Evolutionary conservation across 164 flowering plant genomes (phyloP), one percentile per base, ranked within the genome.

Genomic region (Annona squamosa): DNA sequence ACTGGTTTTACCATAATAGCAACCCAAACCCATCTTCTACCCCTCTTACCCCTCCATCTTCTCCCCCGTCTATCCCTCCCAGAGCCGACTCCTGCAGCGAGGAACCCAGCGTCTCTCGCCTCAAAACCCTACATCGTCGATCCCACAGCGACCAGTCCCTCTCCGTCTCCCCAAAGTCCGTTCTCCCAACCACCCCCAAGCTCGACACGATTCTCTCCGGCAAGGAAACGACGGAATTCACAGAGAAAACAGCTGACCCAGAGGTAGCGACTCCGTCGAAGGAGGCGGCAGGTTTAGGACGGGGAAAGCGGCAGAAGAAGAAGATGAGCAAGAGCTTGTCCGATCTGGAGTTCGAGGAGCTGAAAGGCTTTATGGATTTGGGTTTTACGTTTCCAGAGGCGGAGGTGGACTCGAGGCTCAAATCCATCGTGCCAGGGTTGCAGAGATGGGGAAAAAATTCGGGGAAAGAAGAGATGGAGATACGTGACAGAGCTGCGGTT

Each of bases 291-390:
- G 56, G 4, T 12, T 26, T 26, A 26, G 37, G 37, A 26, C 37
- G 0, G 37, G 37, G 37, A 26, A 10, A 5, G 59, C 59, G 59
- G 13, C 18, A 78, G 77, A 84, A 67, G 74, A 80, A 69, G 16
- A 79, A 69, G 2, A 44, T 47, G 4, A 89, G 87, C 80, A 90
- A 86, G 84, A 91, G 98, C 77, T 78, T 93, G 69, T 86, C 93
- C 42, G 92, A 91, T 19, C 88, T 91, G 63, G 94, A 93, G 67
- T 88, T 83, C 76, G 89, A 89, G 37, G 98, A 93, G 81, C 74
- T 93, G 12, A 88, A 87, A 79, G 98, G 98, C 75, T 91, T 93
- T 75, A 87, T 87, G 84, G 98, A 93, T 80, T 74, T 93, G 69
- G 97, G 98, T 2, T 93, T 93, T 80, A 85, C 83, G 45, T 93